Conservation (phyloP, 768 basidiomycete genomes). For the Mycena crocata region DNA sequence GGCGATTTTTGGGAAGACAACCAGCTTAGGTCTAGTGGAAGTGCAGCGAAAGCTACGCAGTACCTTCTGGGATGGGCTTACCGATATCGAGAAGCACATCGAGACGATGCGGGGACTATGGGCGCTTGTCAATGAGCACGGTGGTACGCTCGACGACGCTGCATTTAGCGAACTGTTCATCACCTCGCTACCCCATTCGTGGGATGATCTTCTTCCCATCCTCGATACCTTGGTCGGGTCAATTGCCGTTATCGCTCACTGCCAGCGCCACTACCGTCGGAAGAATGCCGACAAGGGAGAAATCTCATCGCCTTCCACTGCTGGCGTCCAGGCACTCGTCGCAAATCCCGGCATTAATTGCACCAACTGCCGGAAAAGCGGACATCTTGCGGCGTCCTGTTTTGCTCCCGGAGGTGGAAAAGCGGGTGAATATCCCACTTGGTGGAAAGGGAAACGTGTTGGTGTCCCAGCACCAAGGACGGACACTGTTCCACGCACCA, state of each 20-base stretch:
- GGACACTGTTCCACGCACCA: too few species aligned
- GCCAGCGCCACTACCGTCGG: not conserved
- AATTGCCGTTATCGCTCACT: not conserved
- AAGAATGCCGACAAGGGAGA: not conserved
- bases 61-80: not conserved
- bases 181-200: not conserved
- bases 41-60: not conserved
- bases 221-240: not conserved
- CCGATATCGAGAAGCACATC: not conserved
- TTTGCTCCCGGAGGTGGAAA: conserved; percentile 43
- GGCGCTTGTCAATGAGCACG: not conserved
- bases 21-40: not conserved
- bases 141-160: not conserved
- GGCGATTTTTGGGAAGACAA: not conserved
- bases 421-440: conserved; percentile 37
- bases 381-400: conserved; percentile 36
- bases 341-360: conserved; percentile 23
- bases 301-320: not conserved
- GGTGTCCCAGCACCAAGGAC: not conserved
- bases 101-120: not conserved
- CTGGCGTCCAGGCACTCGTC: not conserved
- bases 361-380: conserved; percentile 29
- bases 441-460: conserved; percentile 25
- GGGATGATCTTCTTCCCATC: not conserved
- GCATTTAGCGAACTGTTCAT: not conserved